Percentiles rank a stretch among this genome's conserved stretches.
phyloP scores from a whole-genome alignment of 148 eudicot species.

The Drosera capensis region DNA sequence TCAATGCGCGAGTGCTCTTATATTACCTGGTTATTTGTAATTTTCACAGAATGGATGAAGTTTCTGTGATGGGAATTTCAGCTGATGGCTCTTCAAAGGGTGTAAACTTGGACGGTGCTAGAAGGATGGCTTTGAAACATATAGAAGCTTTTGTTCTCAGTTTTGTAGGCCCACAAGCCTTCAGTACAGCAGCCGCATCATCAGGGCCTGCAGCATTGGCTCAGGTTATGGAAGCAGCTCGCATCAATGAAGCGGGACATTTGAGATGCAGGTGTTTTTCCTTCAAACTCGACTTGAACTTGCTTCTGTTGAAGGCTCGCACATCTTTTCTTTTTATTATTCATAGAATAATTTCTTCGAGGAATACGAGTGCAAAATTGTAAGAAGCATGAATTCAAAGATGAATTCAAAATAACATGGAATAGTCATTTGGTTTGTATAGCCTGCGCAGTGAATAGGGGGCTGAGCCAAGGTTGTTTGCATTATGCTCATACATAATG shows the following conservation, averaged over 20 bases:
- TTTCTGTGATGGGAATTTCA: constrained; percentile 53
- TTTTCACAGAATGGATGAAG: constrained; percentile 71
- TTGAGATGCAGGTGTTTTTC: constrained; percentile 81
- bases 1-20: neutral
- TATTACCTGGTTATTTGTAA: neutral
- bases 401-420: too few species aligned
- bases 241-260: constrained; percentile 90
- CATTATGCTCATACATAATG: too few species aligned
- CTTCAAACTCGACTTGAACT: too few species aligned
- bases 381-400: too few species aligned
- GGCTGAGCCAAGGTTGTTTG: too few species aligned
- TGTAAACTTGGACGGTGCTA: constrained; percentile 53
- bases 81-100: constrained; percentile 49
- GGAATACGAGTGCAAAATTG: too few species aligned
- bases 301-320: too few species aligned
- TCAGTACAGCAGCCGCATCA: constrained; percentile 63
- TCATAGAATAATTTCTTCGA: too few species aligned
- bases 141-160: constrained; percentile 64
- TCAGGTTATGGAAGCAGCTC: constrained; percentile 71
- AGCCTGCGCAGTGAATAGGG: too few species aligned
- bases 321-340: too few species aligned
- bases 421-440: too few species aligned
- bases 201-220: constrained; percentile 61
- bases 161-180: constrained; percentile 57
- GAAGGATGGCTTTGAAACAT: constrained; percentile 73